Conservation (phyloP, 1,284 basidiomycete species). For the Agaricales sp. region DNA sequence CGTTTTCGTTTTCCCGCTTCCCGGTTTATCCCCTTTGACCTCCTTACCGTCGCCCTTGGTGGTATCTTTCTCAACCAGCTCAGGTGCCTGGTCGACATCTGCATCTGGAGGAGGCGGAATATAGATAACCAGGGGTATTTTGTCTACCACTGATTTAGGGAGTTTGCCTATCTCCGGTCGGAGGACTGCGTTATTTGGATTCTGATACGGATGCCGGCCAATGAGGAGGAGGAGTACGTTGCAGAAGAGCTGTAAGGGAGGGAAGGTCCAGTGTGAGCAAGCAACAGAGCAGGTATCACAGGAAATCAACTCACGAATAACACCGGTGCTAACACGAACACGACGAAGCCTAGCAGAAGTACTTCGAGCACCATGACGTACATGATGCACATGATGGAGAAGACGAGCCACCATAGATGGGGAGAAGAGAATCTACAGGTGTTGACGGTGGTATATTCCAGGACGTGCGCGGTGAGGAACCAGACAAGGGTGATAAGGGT, state of each 20-base stretch:
- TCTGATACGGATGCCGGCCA: slow-evolving; percentile 66
- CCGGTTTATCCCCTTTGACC: neutral
- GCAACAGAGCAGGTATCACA: too few species aligned
- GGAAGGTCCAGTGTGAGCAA: too few species aligned
- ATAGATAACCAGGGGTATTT: slow-evolving; percentile 72
- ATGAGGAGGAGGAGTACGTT: slow-evolving; percentile 67
- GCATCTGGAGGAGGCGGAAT: slow-evolving; percentile 63
- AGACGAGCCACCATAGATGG: slow-evolving; percentile 75
- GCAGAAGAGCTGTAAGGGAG: slow-evolving; percentile 52
- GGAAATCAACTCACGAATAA: slow-evolving; percentile 47
- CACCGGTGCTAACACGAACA: slow-evolving; percentile 68
- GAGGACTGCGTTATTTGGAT: slow-evolving; percentile 45
- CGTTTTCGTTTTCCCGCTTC: too few species aligned
- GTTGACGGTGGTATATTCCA: slow-evolving; percentile 63
- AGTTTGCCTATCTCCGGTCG: slow-evolving; percentile 70
- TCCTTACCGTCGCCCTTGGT: neutral
- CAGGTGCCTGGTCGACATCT: slow-evolving; percentile 20
- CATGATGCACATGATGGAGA: slow-evolving; percentile 68
- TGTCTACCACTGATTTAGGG: slow-evolving; percentile 55
- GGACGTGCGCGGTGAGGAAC: slow-evolving; percentile 70
- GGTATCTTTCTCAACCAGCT: slow-evolving; percentile 31
- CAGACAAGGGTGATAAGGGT: slow-evolving; percentile 64
- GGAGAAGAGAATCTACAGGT: slow-evolving; percentile 62
- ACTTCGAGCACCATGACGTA: slow-evolving; percentile 70
- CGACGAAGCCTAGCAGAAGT: slow-evolving; percentile 55